A percentile compares a stretch with the other conserved stretches of the same genome.
phyloP scores from a whole-genome alignment of 2,329 filamentous ascomycete genomes.

The Talaromyces amestolkiae region DNA sequence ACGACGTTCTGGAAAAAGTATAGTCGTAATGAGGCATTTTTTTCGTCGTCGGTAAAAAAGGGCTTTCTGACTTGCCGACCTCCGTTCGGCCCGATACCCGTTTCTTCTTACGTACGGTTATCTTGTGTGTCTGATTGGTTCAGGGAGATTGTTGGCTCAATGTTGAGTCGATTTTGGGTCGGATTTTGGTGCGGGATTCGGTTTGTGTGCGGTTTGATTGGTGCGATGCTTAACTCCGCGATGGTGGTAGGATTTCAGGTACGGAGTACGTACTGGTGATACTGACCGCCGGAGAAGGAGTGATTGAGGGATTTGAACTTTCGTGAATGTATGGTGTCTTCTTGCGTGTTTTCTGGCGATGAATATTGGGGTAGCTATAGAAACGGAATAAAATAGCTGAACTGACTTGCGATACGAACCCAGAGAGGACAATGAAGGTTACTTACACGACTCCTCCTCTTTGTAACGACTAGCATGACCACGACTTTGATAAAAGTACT shows the following conservation, averaged over 20 bases:
- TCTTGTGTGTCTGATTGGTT: not conserved
- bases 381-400: not conserved
- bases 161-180: too few species aligned
- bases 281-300: not conserved
- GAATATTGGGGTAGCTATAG: not conserved
- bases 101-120: not conserved
- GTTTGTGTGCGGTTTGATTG: not conserved
- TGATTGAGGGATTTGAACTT: not conserved
- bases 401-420: too few species aligned
- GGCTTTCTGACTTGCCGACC: not conserved
- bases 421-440: too few species aligned
- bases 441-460: not conserved
- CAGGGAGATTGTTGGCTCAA: not conserved
- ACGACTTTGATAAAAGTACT: not conserved
- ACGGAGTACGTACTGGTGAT: not conserved
- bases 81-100: not conserved
- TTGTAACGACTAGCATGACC: not conserved
- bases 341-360: not conserved
- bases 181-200: not conserved
- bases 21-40: constrained; percentile 1
- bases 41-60: not conserved
- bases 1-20: not conserved
- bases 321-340: not conserved
- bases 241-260: not conserved
- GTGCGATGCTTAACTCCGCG: constrained; percentile 5